These are phyloP conservation scores for Claviceps sp. DNA, from an alignment of 2,329 filamentous ascomycete genomes.

Conservation along the genomic window DNA sequence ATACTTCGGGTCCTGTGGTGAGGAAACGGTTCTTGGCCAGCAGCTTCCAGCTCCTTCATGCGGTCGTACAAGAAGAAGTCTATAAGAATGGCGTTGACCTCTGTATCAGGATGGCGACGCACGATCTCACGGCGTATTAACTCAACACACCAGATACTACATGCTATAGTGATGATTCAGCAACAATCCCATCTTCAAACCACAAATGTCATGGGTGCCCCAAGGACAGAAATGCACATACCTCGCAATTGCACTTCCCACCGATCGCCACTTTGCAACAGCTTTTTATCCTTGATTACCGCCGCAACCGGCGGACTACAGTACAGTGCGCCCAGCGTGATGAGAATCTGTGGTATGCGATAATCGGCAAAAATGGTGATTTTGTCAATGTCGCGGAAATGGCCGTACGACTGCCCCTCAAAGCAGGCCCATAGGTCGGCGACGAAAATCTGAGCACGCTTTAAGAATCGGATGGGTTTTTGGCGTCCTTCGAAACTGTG, in stretches of 20 bases:
- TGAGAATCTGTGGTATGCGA: conserved; percentile 84
- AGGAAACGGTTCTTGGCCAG: conserved; percentile 44
- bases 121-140: conserved; percentile 72
- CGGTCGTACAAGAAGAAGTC: conserved; percentile 96
- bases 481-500: conserved; percentile 57
- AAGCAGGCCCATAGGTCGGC: conserved; percentile 97
- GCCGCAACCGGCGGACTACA: conserved; percentile 71
- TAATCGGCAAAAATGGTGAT: conserved; percentile 99
- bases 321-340: conserved; percentile 65
- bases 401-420: conserved; percentile 63
- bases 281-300: conserved; percentile 49
- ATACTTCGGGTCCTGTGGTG: conserved; percentile 89
- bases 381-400: conserved; percentile 81
- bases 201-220: background rate
- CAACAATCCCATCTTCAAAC: background rate
- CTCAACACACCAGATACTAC: conserved; percentile 94
- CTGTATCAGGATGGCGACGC: conserved; percentile 53
- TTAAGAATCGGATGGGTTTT: conserved; percentile 65
- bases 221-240: conserved; percentile 21
- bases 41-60: conserved; percentile 69
- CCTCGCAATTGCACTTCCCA: conserved; percentile 84
- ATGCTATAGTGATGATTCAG: conserved; percentile 35
- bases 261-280: conserved; percentile 55
- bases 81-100: conserved; percentile 78
- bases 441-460: conserved; percentile 89